Base-by-base conservation (phyloP, 768 basidiomycete genomes). In the Dioszegia hungarica region DNA sequence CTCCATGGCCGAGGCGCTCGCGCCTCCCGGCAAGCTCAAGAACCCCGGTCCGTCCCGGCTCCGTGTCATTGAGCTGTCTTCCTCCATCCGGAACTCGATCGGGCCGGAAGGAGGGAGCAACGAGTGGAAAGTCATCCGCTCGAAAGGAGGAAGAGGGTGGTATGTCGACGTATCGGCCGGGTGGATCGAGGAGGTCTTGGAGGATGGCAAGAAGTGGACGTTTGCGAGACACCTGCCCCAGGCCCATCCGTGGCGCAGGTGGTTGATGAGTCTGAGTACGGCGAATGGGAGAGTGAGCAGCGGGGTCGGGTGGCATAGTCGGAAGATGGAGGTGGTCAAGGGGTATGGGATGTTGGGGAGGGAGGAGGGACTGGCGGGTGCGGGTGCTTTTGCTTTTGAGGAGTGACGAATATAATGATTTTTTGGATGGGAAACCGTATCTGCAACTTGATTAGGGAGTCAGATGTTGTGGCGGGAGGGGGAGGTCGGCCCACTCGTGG, bases 321-420 rank as follows among this genome's bases (percentile, higher is more conserved):
- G 93, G 56, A 99, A 99, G 79, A 91, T 95, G 89, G 92, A 95
- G 83, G 89, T 97, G 22, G 75, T 99, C 56, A 86, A 88, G 67
- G 94, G 92, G 3, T 81, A 87, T 67, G 94, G 93, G 12, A 85
- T 97, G 84, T 78, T 93, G 11, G 92, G 91, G 4, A 83, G 89
- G 25, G 91, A 94, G 75, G 90, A 93, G 61, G 94, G 94, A 2
- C 76, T 99, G 52, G 95, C 93, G 59, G 91, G 92, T 19, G 91
- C 90, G 12, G 89, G 91, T 17, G 89, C 90, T 0, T 97, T 93
- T 75, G 92, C 92, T 9, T 93, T 92, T 76, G 90, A 90, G 66
- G 90, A 90, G 28, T 95, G 73, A 81, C 31, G 31, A 33, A 6
- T 33, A 33, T 33, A 33, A 33, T 33, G 31, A n/a, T n/a, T n/a